Base-by-base conservation (phyloP, 331 rosid genomes). In the Acacia concinna region DNA sequence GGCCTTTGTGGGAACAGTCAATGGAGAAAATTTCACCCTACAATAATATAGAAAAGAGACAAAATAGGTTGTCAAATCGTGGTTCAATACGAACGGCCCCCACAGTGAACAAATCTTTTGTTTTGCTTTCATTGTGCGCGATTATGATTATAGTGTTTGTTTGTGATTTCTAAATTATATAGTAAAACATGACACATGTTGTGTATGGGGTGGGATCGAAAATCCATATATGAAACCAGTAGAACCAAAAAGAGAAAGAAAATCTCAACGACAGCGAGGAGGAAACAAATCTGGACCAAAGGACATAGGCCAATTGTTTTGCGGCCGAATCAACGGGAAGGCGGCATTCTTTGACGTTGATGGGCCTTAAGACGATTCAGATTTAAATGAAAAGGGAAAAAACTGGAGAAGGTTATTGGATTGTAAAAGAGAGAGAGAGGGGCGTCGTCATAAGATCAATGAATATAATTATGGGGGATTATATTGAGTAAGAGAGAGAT, bases 31-130 rank as follows among this genome's bases (percentile, higher is more conserved):
- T 31, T 72, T 49, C 11, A 30, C 31, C 44, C 27, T 11, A 23
- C 0, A 68, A 20, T 11, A 9, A 49, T 40, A 15, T 5, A 21
- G 25, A 47, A 64, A 47, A 11, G 15, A 8, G 65, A 47, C 56
- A 31, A 23, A 65, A 47, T 21, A 21, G 25, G 25, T 10, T 67
- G 56, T 77, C 81, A 77, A 66, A 67, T 77, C 74, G 67, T 34
- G 17, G 52, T 15, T 69, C 57, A 27, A 6, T 15, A 69, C 25
- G 30, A 43, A 13, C 6, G 57, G 68, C 54, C 11, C 51, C 35
- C 37, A 17, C 73, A 37, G 41, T 34, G n/a, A 75, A 30, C 20
- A 75, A 66, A 77, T 28, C 13, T 41, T 14, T 21, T 37, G 15
- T 28, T 68, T 77, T 51, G 13, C 28, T 38, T 69, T 25, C 32